A percentile compares a stretch with the other conserved stretches of the same genome.
These are phyloP conservation scores for Septoria linicola DNA, from an alignment of 2,329 filamentous ascomycete genomes.

Conservation along the genomic window DNA sequence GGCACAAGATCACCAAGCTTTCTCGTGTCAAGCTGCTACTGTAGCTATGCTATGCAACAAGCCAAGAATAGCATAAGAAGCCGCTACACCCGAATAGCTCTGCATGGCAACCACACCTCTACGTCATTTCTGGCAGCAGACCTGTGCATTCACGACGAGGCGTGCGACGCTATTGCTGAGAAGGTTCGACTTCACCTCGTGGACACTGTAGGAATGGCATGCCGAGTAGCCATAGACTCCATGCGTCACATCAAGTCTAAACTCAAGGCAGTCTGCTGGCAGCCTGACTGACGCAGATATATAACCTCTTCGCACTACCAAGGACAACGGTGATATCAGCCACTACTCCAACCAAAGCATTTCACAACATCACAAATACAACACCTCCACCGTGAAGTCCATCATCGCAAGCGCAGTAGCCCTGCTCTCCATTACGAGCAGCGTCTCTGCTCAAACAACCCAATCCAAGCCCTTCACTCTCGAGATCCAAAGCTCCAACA, in stretches of 20 bases:
- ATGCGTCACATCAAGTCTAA: conserved; percentile 1
- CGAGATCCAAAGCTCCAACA: conserved; percentile 41
- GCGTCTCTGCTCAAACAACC: conserved; percentile 35
- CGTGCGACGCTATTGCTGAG: neutral
- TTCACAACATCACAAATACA: neutral
- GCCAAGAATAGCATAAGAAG: conserved; percentile 9
- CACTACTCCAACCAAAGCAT: neutral
- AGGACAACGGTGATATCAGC: neutral
- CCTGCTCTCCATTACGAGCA: conserved; percentile 28
- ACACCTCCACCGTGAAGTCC: conserved; percentile 20
- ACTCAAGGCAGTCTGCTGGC: neutral
- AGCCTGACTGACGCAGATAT: conserved; percentile 3
- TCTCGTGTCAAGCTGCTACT: conserved; percentile 1
- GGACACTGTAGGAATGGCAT: neutral
- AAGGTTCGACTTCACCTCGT: neutral
- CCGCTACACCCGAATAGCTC: conserved; percentile 7
- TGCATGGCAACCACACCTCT: neutral
- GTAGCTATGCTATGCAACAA: neutral
- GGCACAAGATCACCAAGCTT: conserved; percentile 14
- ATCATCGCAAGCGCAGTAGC: conserved; percentile 13
- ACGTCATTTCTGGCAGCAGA: conserved; percentile 3
- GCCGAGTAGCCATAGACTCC: neutral
- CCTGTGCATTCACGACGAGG: neutral
- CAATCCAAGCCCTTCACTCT: conserved; percentile 48
- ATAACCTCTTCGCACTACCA: neutral